Evolutionary conservation across 108 stramenopile species (phyloP).

Genomic region (Aurantiochytrium sp.): DNA sequence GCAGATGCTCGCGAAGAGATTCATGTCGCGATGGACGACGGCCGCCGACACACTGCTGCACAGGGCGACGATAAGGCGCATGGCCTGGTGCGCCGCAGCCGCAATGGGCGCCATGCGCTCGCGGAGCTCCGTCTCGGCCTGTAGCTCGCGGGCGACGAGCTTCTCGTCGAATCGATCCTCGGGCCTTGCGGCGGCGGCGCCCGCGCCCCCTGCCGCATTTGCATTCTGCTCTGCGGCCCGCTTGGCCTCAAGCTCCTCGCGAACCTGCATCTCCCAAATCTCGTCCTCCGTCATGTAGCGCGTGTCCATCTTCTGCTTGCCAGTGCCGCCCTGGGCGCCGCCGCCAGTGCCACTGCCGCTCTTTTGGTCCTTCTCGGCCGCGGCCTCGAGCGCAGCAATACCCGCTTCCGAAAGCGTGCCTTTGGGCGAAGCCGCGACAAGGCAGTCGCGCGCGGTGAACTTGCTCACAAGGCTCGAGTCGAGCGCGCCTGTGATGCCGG

Average conservation of each 20-base stretch:
- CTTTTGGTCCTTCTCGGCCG: neutral
- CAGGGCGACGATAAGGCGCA: neutral
- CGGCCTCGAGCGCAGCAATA: neutral
- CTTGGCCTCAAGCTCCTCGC: constrained; percentile 2
- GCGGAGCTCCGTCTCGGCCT: neutral
- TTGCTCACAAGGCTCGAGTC: neutral
- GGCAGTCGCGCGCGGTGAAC: neutral
- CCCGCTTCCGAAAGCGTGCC: neutral
- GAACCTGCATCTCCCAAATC: constrained; percentile 17
- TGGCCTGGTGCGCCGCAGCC: neutral
- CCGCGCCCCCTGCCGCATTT: neutral
- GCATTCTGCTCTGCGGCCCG: neutral
- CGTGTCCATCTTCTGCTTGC: neutral
- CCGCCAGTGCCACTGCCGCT: neutral
- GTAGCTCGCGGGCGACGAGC: neutral
- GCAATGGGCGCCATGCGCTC: neutral
- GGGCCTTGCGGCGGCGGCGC: neutral
- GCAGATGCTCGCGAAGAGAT: neutral
- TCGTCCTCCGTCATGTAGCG: constrained; percentile 8
- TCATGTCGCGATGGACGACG: neutral
- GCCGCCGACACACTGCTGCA: neutral
- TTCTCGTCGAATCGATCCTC: neutral
- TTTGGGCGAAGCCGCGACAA: neutral
- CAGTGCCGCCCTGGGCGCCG: neutral
- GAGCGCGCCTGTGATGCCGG: neutral